Conservation (phyloP, 129 eudicot genomes). For the Glebionis coronaria region DNA sequence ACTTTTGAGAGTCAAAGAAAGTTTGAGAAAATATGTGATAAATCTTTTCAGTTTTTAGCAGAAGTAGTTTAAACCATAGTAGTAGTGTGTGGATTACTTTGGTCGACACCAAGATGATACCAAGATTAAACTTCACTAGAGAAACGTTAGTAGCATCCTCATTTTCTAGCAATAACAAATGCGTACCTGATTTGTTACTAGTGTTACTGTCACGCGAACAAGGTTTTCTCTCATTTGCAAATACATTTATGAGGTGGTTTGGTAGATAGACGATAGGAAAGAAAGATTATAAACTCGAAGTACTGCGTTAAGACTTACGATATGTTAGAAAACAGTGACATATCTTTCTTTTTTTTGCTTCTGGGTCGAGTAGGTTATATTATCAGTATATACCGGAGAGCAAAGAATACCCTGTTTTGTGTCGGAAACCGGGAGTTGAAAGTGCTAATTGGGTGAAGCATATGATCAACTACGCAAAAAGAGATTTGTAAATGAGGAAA, state of each 20-base stretch:
- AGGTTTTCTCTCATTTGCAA: too few species aligned
- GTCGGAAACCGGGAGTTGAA: constrained; percentile 56
- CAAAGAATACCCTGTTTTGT: constrained; percentile 82
- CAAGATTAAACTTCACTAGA: too few species aligned
- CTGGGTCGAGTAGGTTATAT: constrained; percentile 55
- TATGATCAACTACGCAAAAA: constrained; percentile 38
- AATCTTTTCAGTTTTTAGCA: neutral
- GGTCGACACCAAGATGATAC: neutral
- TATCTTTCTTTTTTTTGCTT: constrained; percentile 5
- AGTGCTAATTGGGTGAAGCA: constrained; percentile 42
- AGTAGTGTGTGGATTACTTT: neutral
- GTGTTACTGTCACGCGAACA: too few species aligned
- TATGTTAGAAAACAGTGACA: neutral
- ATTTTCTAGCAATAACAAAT: too few species aligned
- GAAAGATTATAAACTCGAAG: too few species aligned
- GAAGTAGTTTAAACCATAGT: neutral
- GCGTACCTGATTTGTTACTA: too few species aligned
- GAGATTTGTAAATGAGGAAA: constrained; percentile 41
- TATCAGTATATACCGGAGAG: constrained; percentile 88
- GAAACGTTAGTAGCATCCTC: too few species aligned
- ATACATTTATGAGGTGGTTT: too few species aligned
- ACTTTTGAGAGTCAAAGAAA: constrained; percentile 14
- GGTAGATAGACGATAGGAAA: too few species aligned
- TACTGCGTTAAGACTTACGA: too few species aligned
- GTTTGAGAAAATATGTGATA: neutral